These are phyloP conservation scores for Talaromyces sp. DNA, from an alignment of 2,329 filamentous ascomycete genomes.

Conservation along the genomic window DNA sequence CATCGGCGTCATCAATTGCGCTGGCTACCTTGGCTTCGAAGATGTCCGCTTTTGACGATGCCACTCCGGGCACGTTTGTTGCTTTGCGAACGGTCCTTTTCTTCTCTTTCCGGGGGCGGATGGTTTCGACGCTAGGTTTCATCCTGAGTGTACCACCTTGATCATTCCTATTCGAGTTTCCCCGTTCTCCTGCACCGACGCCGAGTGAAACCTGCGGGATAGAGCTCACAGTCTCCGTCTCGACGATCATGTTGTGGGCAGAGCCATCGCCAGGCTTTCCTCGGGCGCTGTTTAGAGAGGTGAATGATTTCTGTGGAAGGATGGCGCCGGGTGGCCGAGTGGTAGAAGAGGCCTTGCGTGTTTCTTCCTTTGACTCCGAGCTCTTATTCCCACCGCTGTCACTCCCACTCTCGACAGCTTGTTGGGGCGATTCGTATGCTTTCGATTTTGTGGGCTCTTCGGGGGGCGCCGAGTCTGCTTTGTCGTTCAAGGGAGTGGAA, in stretches of 20 bases:
- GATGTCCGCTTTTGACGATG: slow-evolving; percentile 93
- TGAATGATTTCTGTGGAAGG: slow-evolving; percentile 62
- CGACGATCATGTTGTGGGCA: slow-evolving; percentile 88
- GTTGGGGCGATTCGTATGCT: slow-evolving; percentile 41
- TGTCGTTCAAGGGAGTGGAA: slow-evolving; percentile 56
- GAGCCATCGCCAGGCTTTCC: slow-evolving; percentile 69
- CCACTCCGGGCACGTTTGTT: slow-evolving; percentile 19
- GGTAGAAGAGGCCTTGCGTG: slow-evolving; percentile 35
- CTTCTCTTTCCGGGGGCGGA: slow-evolving; percentile 89
- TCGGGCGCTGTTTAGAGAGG: slow-evolving; percentile 60
- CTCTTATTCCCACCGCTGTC: slow-evolving; percentile 46
- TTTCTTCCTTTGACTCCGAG: slow-evolving; percentile 32
- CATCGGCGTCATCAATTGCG: slow-evolving; percentile 92
- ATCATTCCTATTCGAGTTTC: slow-evolving; percentile 53
- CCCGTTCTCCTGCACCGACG: slow-evolving; percentile 53
- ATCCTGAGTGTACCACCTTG: slow-evolving; percentile 71
- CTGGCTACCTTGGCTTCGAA: slow-evolving; percentile 97
- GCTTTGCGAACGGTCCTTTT: slow-evolving; percentile 75
- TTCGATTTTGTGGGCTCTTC: slow-evolving; percentile 32
- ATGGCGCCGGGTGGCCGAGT: slow-evolving; percentile 48
- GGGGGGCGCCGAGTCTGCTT: slow-evolving; percentile 33
- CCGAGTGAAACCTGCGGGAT: slow-evolving; percentile 79
- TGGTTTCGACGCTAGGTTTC: slow-evolving; percentile 92
- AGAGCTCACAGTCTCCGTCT: slow-evolving; percentile 91
- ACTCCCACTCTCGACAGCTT: slow-evolving; percentile 56